phyloP scores from a whole-genome alignment of 331 rosid species.

The Acacia pycnantha region DNA sequence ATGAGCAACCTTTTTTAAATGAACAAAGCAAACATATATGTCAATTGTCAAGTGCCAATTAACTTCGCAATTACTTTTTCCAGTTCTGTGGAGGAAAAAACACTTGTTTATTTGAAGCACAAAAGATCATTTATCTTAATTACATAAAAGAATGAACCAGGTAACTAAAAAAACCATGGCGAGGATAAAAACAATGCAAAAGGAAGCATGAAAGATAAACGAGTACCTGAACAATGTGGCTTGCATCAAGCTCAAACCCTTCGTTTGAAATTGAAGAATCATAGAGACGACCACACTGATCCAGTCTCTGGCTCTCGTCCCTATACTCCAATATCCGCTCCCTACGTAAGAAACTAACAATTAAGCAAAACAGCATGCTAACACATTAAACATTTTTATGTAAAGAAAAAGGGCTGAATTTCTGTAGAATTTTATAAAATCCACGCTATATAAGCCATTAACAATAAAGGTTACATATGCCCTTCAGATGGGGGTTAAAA shows the following conservation, averaged over 20 bases:
- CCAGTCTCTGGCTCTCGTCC: conserved; percentile 91
- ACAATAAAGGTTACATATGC: neutral
- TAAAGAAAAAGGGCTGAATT: neutral
- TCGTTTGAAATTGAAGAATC: conserved; percentile 78
- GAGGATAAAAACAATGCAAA: neutral
- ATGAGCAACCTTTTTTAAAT: neutral
- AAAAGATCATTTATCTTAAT: neutral
- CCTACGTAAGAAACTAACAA: conserved; percentile 45
- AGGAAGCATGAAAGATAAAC: neutral
- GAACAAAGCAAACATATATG: neutral
- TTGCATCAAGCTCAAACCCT: conserved; percentile 85
- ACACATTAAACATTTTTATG: neutral
- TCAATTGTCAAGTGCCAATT: conserved; percentile 14
- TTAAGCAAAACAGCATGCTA: conserved; percentile 1
- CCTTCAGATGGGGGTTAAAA: neutral
- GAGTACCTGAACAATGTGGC: conserved; percentile 85
- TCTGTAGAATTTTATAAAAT: neutral
- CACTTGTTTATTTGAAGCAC: neutral
- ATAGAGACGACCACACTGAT: conserved; percentile 91
- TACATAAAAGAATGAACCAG: neutral
- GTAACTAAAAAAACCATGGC: neutral
- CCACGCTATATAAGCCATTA: neutral
- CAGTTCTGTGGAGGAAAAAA: neutral
- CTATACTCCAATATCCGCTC: conserved; percentile 81
- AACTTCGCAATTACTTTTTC: conserved; percentile 1